Evolutionary conservation across 805 yeast species (phyloP).

Genomic region (Komagataella phaffii): DNA sequence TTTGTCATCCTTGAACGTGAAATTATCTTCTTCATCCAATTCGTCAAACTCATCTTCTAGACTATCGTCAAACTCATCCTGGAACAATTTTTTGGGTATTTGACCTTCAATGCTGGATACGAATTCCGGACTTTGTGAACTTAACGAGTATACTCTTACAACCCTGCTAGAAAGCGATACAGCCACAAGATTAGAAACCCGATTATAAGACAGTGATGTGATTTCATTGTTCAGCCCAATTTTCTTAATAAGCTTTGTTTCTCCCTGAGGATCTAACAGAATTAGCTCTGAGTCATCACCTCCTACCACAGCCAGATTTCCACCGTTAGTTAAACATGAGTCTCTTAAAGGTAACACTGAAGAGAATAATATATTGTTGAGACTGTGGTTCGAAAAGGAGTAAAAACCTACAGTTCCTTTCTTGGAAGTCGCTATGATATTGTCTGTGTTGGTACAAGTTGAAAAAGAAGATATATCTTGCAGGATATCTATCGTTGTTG

Average conservation of each 20-base stretch:
- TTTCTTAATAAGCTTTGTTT: background rate
- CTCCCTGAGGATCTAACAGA: conserved; percentile 25
- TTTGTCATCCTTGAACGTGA: background rate
- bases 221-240: conserved; percentile 35
- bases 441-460: conserved; percentile 8
- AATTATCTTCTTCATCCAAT: conserved; percentile 7
- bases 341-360: conserved; percentile 36
- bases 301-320: conserved; percentile 42
- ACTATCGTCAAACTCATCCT: conserved; percentile 18
- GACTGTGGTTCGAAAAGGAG: conserved; percentile 11
- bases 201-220: conserved; percentile 39
- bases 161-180: conserved; percentile 49
- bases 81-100: conserved; percentile 20
- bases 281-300: conserved; percentile 54
- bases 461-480: conserved; percentile 31
- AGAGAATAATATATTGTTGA: conserved; percentile 17
- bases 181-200: conserved; percentile 41
- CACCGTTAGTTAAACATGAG: conserved; percentile 45
- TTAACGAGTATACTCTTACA: conserved; percentile 38
- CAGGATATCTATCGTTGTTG: conserved; percentile 39
- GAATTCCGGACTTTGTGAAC: conserved; percentile 40
- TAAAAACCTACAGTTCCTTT: conserved; percentile 30
- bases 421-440: conserved; percentile 21
- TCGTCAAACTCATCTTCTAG: conserved; percentile 10
- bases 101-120: conserved; percentile 28